Base-by-base conservation (phyloP, 192 early-diverging fungal genomes). In the Rhizophagus sp. region DNA sequence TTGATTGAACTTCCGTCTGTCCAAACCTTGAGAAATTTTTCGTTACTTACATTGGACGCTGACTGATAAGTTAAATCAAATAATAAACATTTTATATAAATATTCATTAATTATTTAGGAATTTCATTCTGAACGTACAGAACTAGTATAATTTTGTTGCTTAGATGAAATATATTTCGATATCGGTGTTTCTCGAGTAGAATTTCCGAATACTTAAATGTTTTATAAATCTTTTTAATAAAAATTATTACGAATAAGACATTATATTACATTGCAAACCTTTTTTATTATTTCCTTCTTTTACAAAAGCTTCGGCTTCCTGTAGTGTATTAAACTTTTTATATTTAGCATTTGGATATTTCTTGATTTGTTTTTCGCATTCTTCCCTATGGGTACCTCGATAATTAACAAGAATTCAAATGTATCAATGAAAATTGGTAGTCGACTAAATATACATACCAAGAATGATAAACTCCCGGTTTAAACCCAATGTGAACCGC, bases 1-100 rank as follows among this genome's bases (percentile, higher is more conserved):
- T 83, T 80, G 19, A 85, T 71, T 78, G 94, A 89, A 62, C 91
- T 89, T 44, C 97, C 97, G 75, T 98, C 96, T 0, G 95, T 97
- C 84, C 95, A 96, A 12, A 94, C 87, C 0, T 87, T 82, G 1
- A 88, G 49, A 30, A 19, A 57, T 19, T 22, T 57, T 57, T 4
- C 19, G 6, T 62, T 77, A 10, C 25, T 19, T 24, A 41, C n/a
- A 4, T 64, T 8, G 11, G 24, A 3, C 41, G 13, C 34, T n/a
- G 62, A 4, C 57, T 62, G 44, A 61, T 61, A 34, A 33, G 15
- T 34, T 33, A 13, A 72, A 13, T 70, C 15, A 22, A 70, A 39
- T 41, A 41, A 70, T 41, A 41, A 41, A 41, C 39, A 41, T 41
- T 41, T 39, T 41, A 7, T 36, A 36, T 8, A 41, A 41, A 41